These are phyloP conservation scores for Russula olivacea DNA, from an alignment of 768 basidiomycete species.

Conservation along the genomic window DNA sequence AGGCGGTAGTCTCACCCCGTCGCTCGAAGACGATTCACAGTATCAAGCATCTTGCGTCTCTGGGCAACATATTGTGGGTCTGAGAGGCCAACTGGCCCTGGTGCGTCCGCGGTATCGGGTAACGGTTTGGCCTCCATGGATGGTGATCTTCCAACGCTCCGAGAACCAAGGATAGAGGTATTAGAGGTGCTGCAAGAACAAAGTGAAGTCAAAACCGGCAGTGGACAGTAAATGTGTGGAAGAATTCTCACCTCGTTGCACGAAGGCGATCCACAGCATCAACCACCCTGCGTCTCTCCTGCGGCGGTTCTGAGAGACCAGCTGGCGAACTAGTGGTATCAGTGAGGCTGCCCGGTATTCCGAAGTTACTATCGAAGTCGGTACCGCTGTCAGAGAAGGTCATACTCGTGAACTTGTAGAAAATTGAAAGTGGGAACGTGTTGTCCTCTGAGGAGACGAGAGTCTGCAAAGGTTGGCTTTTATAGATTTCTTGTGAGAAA, in stretches of 20 bases:
- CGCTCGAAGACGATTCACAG: conserved; percentile 53
- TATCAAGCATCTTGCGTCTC: conserved; percentile 49
- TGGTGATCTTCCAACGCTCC: conserved; percentile 71
- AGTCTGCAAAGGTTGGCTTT: background rate
- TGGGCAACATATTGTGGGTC: conserved; percentile 38
- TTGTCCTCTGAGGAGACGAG: background rate
- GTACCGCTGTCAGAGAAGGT: background rate
- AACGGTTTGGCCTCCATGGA: conserved; percentile 73
- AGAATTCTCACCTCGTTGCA: background rate
- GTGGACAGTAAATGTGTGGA: no score
- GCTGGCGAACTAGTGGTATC: background rate
- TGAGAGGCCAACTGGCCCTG: conserved; percentile 45
- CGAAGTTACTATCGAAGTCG: background rate
- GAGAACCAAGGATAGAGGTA: conserved; percentile 66
- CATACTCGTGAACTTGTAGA: background rate
- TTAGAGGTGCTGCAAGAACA: conserved; percentile 41
- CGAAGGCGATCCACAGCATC: background rate
- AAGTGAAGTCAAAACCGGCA: background rate
- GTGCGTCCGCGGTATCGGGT: conserved; percentile 27
- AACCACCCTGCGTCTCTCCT: background rate
- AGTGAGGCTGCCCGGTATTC: background rate
- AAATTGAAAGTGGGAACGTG: background rate
- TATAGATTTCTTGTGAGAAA: background rate
- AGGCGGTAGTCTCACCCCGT: conserved; percentile 46
- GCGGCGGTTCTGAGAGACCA: background rate